Conservation (phyloP, 2,329 filamentous ascomycete species). For the Fusarium sp. region DNA sequence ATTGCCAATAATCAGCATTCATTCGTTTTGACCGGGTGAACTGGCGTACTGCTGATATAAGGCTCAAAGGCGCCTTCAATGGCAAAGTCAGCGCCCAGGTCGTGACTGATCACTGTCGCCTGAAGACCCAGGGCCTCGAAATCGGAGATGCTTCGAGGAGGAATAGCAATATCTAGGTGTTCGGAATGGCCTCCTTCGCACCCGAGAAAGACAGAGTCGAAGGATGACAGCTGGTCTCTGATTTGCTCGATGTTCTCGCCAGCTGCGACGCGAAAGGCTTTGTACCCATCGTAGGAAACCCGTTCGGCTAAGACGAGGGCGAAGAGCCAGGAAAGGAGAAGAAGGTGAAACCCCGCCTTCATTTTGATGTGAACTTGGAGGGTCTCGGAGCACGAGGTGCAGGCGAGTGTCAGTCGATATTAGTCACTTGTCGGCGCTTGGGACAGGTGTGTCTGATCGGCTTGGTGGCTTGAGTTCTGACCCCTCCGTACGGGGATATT, state of each 20-base stretch:
- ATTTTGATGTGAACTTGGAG: neutral
- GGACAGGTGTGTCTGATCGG: neutral
- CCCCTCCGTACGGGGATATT: neutral
- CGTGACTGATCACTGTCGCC: conserved; percentile 31
- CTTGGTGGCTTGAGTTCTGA: neutral
- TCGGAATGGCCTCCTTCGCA: conserved; percentile 28
- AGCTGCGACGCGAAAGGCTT: conserved; percentile 37
- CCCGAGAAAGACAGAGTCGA: conserved; percentile 37
- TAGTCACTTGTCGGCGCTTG: neutral
- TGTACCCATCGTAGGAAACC: conserved; percentile 42
- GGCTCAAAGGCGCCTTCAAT: conserved; percentile 31
- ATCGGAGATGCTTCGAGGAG: conserved; percentile 32
- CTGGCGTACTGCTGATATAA: conserved; percentile 22
- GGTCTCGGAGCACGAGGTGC: neutral
- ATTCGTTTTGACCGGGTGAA: neutral
- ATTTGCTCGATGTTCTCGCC: conserved; percentile 28
- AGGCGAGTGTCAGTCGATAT: neutral
- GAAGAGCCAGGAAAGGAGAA: neutral
- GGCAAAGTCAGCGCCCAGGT: conserved; percentile 41
- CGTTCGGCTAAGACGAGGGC: neutral
- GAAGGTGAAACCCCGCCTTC: neutral
- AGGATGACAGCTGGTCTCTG: conserved; percentile 33
- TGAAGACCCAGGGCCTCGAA: conserved; percentile 41
- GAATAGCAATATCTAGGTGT: conserved; percentile 43
- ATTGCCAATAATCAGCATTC: neutral